Evolutionary conservation across 768 basidiomycete species (phyloP).

Genomic region (Lactifluus rugatus): DNA sequence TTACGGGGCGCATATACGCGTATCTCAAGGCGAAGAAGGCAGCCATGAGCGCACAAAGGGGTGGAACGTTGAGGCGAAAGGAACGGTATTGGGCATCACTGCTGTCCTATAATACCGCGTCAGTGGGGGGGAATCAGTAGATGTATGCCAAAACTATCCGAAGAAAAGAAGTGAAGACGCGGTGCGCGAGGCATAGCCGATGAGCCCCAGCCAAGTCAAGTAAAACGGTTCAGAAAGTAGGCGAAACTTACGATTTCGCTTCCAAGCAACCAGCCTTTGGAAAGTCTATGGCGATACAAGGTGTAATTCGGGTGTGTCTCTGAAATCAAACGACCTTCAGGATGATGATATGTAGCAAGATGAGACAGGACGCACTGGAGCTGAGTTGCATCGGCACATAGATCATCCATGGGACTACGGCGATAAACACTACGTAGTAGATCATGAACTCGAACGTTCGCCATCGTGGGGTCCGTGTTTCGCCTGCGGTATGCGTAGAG

Average conservation of each 20-base stretch:
- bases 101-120: slow-evolving; percentile 54
- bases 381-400: slow-evolving; percentile 71
- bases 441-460: slow-evolving; percentile 67
- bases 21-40: slow-evolving; percentile 50
- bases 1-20: slow-evolving; percentile 31
- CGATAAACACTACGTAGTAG: slow-evolving; percentile 52
- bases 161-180: background rate
- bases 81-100: slow-evolving; percentile 86
- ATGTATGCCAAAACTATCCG: background rate
- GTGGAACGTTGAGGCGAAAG: slow-evolving; percentile 71
- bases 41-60: slow-evolving; percentile 42
- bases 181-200: background rate
- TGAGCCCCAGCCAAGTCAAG: background rate
- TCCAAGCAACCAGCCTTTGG: slow-evolving; percentile 73
- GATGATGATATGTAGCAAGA: background rate
- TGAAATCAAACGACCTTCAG: slow-evolving; percentile 24
- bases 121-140: background rate
- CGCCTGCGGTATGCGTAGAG: slow-evolving; percentile 27
- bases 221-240: background rate
- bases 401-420: slow-evolving; percentile 64
- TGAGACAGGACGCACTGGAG: slow-evolving; percentile 43
- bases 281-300: slow-evolving; percentile 47
- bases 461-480: slow-evolving; percentile 52
- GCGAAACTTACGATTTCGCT: slow-evolving; percentile 49
- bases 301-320: slow-evolving; percentile 69